Evolutionary conservation across 2,329 filamentous ascomycete genomes (phyloP).

Genomic region (Nemania bipapillata): DNA sequence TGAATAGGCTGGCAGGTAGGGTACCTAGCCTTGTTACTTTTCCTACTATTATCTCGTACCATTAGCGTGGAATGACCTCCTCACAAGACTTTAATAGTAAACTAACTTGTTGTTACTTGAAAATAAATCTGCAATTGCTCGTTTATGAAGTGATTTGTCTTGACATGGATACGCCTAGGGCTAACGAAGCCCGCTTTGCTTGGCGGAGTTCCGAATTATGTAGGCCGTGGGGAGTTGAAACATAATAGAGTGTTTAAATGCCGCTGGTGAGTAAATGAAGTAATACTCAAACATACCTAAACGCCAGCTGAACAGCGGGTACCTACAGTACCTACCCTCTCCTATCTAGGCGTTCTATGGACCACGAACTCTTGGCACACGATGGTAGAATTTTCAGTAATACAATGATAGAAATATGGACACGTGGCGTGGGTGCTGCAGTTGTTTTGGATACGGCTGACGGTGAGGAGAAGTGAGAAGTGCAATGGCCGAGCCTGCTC

Average conservation of each 20-base stretch:
- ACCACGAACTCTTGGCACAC: not conserved
- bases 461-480: not conserved
- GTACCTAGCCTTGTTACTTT: slow-evolving; percentile 1
- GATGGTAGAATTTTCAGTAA: not conserved
- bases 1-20: not conserved
- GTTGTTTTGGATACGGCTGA: not conserved
- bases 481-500: not conserved
- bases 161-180: no score
- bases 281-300: not conserved
- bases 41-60: not conserved
- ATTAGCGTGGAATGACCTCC: no score
- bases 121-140: no score
- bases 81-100: no score
- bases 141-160: no score
- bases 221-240: no score
- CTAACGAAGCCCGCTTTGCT: no score
- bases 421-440: not conserved
- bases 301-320: not conserved
- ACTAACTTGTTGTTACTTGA: no score
- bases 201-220: no score
- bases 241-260: not conserved
- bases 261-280: not conserved
- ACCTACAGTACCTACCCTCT: not conserved
- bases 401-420: not conserved
- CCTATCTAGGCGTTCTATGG: not conserved